Evolutionary conservation across 2,329 filamentous ascomycete genomes (phyloP).

Genomic region (Arthrocladium fulminans): DNA sequence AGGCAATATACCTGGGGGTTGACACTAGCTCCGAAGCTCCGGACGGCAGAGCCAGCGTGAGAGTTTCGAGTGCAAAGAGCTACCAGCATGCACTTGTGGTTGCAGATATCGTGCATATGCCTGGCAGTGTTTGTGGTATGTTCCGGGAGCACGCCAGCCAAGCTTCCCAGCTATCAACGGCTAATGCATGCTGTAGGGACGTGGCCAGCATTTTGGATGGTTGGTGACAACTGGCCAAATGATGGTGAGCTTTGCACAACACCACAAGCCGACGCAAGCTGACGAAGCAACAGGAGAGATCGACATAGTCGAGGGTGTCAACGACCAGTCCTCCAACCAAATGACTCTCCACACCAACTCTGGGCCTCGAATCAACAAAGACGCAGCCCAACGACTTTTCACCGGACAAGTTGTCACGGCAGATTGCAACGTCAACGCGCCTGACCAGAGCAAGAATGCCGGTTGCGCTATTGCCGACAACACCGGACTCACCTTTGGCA

Average conservation of each 20-base stretch:
- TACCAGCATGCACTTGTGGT: conserved; percentile 41
- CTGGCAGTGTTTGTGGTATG: conserved; percentile 39
- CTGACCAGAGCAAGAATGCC: conserved; percentile 30
- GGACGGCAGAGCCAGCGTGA: conserved; percentile 36
- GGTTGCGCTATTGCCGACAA: conserved; percentile 33
- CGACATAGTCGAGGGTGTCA: conserved; percentile 47
- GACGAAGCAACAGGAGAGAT: conserved; percentile 34
- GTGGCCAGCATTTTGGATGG: conserved; percentile 44
- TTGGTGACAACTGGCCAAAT: conserved; percentile 5
- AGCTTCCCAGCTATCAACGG: not conserved
- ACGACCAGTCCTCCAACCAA: conserved; percentile 34
- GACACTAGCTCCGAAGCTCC: conserved; percentile 29
- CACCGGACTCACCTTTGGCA: conserved; percentile 37
- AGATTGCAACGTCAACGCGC: conserved; percentile 42
- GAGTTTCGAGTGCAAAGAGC: conserved; percentile 36
- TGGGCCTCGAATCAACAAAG: conserved; percentile 24
- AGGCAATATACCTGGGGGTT: conserved; percentile 36
- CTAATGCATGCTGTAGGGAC: not conserved
- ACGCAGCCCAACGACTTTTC: conserved; percentile 33
- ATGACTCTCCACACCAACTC: conserved; percentile 44
- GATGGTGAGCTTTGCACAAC: conserved; percentile 1
- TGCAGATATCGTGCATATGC: conserved; percentile 42
- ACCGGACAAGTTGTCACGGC: conserved; percentile 42
- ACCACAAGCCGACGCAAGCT: not conserved
- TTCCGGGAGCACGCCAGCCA: no score